These are phyloP conservation scores for Alnus rubra DNA, from an alignment of 306 rosid genomes.

Conservation along the genomic window DNA sequence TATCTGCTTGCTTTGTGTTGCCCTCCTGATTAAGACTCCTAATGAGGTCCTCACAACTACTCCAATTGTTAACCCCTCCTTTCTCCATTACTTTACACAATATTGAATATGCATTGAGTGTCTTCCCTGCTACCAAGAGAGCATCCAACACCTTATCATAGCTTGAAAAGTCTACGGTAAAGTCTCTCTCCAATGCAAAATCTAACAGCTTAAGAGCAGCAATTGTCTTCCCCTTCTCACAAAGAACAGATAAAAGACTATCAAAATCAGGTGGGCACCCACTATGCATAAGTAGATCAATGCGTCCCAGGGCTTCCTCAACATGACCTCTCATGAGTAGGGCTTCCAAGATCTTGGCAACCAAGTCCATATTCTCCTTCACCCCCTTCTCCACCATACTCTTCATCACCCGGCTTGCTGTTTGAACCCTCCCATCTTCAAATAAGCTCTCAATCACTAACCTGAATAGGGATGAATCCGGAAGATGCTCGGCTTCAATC, in stretches of 20 bases:
- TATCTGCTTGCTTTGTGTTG: constrained; percentile 92
- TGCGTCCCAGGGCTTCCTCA: constrained; percentile 87
- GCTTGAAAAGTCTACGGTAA: constrained; percentile 53
- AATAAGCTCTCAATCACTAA: constrained; percentile 76
- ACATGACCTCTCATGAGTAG: constrained; percentile 85
- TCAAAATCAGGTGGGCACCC: constrained; percentile 64
- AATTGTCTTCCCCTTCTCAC: constrained; percentile 83
- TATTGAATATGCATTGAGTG: constrained; percentile 81
- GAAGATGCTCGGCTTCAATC: constrained; percentile 81
- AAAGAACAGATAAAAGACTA: constrained; percentile 58
- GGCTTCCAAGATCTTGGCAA: constrained; percentile 80
- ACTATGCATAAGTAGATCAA: constrained; percentile 60
- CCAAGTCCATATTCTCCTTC: constrained; percentile 80
- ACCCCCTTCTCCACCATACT: constrained; percentile 88
- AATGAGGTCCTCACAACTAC: constrained; percentile 64
- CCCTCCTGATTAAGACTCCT: constrained; percentile 80
- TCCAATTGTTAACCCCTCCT: constrained; percentile 70
- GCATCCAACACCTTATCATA: constrained; percentile 84
- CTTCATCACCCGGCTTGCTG: constrained; percentile 92
- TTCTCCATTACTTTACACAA: constrained; percentile 81
- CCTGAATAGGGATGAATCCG: constrained; percentile 65
- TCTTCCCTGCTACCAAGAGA: constrained; percentile 72
- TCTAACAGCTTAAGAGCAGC: constrained; percentile 87
- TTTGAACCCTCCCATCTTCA: constrained; percentile 85
- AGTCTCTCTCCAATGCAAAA: constrained; percentile 78